phyloP scores from a whole-genome alignment of 2,329 filamentous ascomycete genomes.

The Rutstroemia sp. region DNA sequence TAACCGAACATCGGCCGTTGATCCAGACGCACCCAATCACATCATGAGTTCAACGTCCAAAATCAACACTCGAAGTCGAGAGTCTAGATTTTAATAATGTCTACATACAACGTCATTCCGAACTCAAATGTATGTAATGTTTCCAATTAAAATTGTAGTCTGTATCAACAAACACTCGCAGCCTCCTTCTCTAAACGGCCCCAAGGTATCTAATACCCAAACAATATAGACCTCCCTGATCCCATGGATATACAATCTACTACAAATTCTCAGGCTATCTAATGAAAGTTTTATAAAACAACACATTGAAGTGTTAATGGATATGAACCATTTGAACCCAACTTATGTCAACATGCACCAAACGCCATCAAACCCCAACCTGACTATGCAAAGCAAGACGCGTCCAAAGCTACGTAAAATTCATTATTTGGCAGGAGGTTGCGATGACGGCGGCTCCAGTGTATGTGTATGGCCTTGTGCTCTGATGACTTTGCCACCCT shows the following conservation, averaged over 20 bases:
- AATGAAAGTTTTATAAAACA: conserved; percentile 14
- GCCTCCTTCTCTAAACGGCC: conserved; percentile 1
- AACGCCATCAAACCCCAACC: conserved; percentile 13
- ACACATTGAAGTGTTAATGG: conserved; percentile 9
- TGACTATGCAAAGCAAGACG: conserved; percentile 10
- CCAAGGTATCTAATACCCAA: conserved; percentile 6
- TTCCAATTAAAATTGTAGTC: conserved; percentile 2
- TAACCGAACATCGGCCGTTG: conserved; percentile 9
- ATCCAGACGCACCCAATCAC: conserved; percentile 7
- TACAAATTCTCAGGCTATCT: conserved; percentile 8
- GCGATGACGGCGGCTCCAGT: conserved; percentile 60
- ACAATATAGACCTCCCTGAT: conserved; percentile 2
- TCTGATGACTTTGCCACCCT: conserved; percentile 63
- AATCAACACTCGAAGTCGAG: background rate
- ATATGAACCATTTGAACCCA: conserved; percentile 1
- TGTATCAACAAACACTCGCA: background rate
- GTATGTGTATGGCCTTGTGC: conserved; percentile 77
- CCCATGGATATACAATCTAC: conserved; percentile 23
- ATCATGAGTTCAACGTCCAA: background rate
- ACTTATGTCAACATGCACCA: background rate
- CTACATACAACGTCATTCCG: background rate
- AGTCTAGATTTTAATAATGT: no score
- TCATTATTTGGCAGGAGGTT: conserved; percentile 21
- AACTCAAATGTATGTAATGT: background rate
- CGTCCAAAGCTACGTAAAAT: conserved; percentile 9